Base-by-base conservation (phyloP, 2,329 filamentous ascomycete genomes). In the Alternaria postmessia region DNA sequence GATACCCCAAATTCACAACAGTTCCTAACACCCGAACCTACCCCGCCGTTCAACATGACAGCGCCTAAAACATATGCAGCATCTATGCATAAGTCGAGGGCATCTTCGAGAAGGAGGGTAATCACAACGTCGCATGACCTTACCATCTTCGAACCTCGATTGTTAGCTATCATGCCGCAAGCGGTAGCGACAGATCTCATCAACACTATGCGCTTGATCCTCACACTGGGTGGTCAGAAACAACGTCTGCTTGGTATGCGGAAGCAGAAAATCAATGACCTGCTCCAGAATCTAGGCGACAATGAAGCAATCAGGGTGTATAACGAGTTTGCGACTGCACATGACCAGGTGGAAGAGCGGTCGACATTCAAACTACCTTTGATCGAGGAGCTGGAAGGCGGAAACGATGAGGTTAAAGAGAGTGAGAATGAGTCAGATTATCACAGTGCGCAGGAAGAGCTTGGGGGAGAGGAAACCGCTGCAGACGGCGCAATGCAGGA, bases 361-460 rank as follows among this genome's bases (percentile, higher is more conserved):
- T 8, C 24, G 20, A 22, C 56, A 8, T 61, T 38, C 22, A 51
- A 48, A n/a, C n/a, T 65, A 30, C 63, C 63, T 1, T 12, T 58
- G 5, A 26, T 63, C 30, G 30, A 12, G 2, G 46, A 48, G 2
- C 20, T 11, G 3, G 30, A 2, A 11, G 46, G 8, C n/a, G 41
- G 28, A 8, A 22, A 34, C 3, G 12, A 48, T 2, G 39, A 30
- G 38, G 9, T 11, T 2, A 9, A 49, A 4, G 20, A 49, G 24
- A 38, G n/a, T 20, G 20, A 7, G 3, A 22, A 49, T 14, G 22
- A 39, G 9, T 1, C 30, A 2, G 46, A 14, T n/a, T 7, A 2
- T 8, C 20, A 36, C 5, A 1, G 20, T 0, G 30, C 30, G 3
- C 18, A 9, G 4, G 14, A 39, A 1, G 2, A 12, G 26, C 7